Conservation (phyloP, 2,329 filamentous ascomycete genomes). For the Cladosporium colombiae region DNA sequence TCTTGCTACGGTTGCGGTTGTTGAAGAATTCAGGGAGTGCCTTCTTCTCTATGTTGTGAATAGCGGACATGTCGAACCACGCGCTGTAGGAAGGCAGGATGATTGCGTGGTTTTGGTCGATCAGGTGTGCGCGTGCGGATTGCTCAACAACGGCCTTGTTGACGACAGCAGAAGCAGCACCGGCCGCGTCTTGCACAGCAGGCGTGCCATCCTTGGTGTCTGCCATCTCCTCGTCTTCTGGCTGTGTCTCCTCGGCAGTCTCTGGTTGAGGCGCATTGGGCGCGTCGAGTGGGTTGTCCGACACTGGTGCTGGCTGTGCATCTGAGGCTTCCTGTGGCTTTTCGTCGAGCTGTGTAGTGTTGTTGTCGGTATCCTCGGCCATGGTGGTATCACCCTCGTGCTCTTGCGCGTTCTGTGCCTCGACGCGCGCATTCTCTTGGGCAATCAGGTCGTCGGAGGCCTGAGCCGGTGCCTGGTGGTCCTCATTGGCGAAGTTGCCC, state of each 20-base stretch:
- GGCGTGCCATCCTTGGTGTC: constrained; percentile 52
- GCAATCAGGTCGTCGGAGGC: constrained; percentile 39
- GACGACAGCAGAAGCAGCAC: constrained; percentile 44
- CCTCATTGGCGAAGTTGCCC: constrained; percentile 35
- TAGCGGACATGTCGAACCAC: constrained; percentile 97
- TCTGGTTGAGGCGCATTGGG: constrained; percentile 39
- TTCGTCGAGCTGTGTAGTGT: constrained; percentile 9
- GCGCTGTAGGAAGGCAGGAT: constrained; percentile 96
- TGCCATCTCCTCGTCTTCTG: constrained; percentile 55
- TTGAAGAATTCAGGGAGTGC: constrained; percentile 98
- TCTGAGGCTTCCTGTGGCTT: constrained; percentile 26
- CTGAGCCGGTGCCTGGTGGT: constrained; percentile 34
- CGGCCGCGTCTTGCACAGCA: constrained; percentile 14
- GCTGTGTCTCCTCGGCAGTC: constrained; percentile 30
- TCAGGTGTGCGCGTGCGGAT: constrained; percentile 85
- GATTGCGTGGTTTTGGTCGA: constrained; percentile 91
- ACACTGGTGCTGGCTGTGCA: constrained; percentile 28
- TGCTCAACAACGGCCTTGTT: constrained; percentile 81
- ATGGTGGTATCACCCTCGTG: constrained; percentile 37
- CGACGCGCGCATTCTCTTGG: constrained; percentile 37
- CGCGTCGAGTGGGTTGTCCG: constrained; percentile 43
- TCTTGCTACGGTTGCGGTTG: constrained; percentile 96
- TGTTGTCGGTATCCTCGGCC: constrained; percentile 33
- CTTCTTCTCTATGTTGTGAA: constrained; percentile 91
- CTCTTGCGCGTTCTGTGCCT: constrained; percentile 30